Conservation (phyloP, 2,329 filamentous ascomycete genomes). For the Pestalotiopsis sp. region DNA sequence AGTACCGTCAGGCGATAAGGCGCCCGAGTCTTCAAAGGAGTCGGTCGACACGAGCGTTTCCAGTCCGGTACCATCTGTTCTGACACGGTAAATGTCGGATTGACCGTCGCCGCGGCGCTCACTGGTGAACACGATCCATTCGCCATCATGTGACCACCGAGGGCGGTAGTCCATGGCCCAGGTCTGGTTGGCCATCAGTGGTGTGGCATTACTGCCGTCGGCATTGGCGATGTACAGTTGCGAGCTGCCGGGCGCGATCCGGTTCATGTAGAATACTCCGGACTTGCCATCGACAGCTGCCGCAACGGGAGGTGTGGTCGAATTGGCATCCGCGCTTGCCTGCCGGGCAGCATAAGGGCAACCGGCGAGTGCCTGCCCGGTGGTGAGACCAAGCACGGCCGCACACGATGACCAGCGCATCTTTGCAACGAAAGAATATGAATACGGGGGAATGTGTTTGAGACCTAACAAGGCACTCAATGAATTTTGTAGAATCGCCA, state of each 20-base stretch:
- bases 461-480: neutral
- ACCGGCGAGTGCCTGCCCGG: neutral
- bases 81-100: constrained; percentile 42
- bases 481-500: neutral
- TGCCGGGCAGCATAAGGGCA: neutral
- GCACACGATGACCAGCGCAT: neutral
- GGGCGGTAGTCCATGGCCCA: constrained; percentile 42
- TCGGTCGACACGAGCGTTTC: constrained; percentile 35
- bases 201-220: constrained; percentile 40
- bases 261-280: constrained; percentile 22
- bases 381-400: neutral
- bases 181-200: constrained; percentile 31
- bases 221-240: constrained; percentile 35
- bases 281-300: neutral
- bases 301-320: neutral
- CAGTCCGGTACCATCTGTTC: constrained; percentile 36
- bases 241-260: constrained; percentile 21
- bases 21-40: constrained; percentile 39
- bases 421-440: neutral
- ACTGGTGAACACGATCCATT: constrained; percentile 43
- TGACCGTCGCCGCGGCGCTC: constrained; percentile 43
- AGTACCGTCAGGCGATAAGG: constrained; percentile 40
- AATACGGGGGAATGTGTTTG: neutral
- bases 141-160: constrained; percentile 38
- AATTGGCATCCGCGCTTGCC: neutral